These are phyloP conservation scores for Thermomucor indicae-seudaticae DNA, from an alignment of 371 early-diverging fungal species.

Conservation along the genomic window DNA sequence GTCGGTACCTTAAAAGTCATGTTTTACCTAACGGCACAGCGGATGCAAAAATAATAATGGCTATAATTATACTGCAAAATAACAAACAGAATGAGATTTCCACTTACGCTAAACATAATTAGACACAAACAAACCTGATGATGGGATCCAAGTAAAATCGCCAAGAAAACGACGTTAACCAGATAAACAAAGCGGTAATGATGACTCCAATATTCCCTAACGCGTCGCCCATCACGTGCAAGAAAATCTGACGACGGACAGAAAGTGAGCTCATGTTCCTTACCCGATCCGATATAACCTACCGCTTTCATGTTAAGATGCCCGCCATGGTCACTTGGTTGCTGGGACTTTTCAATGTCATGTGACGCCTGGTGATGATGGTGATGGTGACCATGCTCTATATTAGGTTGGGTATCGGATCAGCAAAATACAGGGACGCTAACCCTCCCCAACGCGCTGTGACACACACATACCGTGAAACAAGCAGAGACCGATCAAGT, in stretches of 20 bases:
- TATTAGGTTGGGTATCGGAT: too few relatives aligned
- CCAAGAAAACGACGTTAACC: slow-evolving; percentile 65
- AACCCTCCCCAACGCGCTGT: too few relatives aligned
- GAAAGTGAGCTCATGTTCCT: neutral
- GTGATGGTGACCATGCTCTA: slow-evolving; percentile 18
- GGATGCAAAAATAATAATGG: slow-evolving; percentile 36
- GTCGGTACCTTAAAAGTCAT: too few relatives aligned
- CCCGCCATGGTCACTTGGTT: slow-evolving; percentile 32
- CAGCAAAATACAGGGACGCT: too few relatives aligned
- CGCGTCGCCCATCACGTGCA: slow-evolving; percentile 94
- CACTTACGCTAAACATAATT: slow-evolving; percentile 63
- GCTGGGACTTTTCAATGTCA: slow-evolving; percentile 16
- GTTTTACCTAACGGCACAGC: slow-evolving; percentile 38
- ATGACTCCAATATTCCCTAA: slow-evolving; percentile 94
- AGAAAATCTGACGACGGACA: slow-evolving; percentile 55
- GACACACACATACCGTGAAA: slow-evolving; percentile 79
- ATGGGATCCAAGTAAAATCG: slow-evolving; percentile 78
- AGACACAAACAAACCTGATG: slow-evolving; percentile 46
- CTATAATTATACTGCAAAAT: slow-evolving; percentile 26
- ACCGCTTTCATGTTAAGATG: slow-evolving; percentile 88
- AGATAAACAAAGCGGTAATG: slow-evolving; percentile 76
- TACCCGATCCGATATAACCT: slow-evolving; percentile 2
- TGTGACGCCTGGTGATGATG: slow-evolving; percentile 27
- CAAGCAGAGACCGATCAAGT: slow-evolving; percentile 76
- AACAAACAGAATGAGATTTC: too few relatives aligned